Evolutionary conservation across 192 early-diverging fungal species (phyloP), one percentile per base, ranked within the genome.

Genomic region (Backusella liffmaniae): DNA sequence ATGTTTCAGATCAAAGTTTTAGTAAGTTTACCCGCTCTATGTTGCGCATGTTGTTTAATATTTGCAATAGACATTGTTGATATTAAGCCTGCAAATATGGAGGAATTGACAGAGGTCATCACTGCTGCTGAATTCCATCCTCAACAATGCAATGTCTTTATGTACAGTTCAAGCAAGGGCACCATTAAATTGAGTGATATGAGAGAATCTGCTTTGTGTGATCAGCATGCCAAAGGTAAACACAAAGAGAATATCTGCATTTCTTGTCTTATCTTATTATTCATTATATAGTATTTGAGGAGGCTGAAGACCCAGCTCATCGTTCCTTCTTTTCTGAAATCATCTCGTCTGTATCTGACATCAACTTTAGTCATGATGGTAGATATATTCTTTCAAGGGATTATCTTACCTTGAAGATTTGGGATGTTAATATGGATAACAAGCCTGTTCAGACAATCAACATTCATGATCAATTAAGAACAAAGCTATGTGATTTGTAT

Each of bases 321-420:
- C 98, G 97, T 83, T 97, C 96, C 15, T 99, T 99, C 85, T 99
- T 99, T 84, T 98, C 98, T 44, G 98, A 99, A 83, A 99, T 99
- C 84, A 99, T 99, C 70, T 97, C 96, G 13, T 98, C 97, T 5
- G 95, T 98, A 68, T 97, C 96, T 15, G 97, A 99, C 83, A 90
- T 98, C 72, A 96, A 96, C 85, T 99, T 99, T 83, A 95, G 93
- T 74, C 85, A 89, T 65, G 96, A 98, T 83, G 98, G 98, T 34
- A 90, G 96, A 39, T 98, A 98, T 82, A 96, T 99, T 81, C 87
- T 99, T 65, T 96, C 98, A 30, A 91, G 98, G 42, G 98, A 99
- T 76, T 99, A 99, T 79, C 87, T 98, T 66, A 97, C 96, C 15
- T 86, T 99, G 73, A 98, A 98, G 80, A 88, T 99, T 72, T 99